A percentile compares a stretch with the other conserved stretches of the same genome.
phyloP scores from a whole-genome alignment of 768 basidiomycete species.

The Postia placenta region DNA sequence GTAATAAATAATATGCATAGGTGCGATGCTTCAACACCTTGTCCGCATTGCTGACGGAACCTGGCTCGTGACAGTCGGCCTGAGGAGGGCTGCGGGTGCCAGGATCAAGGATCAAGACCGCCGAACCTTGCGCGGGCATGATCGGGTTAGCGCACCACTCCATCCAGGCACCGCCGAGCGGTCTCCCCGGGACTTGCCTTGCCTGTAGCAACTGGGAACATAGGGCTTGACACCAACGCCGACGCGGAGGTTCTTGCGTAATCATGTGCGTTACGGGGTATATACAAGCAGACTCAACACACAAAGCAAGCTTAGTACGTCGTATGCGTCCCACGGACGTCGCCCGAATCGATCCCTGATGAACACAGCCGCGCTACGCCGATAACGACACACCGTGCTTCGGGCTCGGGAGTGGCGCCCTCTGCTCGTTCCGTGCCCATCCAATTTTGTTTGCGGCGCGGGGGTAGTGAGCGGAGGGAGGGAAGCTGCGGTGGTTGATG shows the following conservation, averaged over 20 bases:
- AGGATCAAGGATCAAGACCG: not conserved
- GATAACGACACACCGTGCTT: too few species aligned
- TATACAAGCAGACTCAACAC: not conserved
- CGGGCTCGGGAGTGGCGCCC: too few species aligned
- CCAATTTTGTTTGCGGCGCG: too few species aligned
- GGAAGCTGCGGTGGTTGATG: too few species aligned
- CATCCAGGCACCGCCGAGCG: conserved; percentile 3
- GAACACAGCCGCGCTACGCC: too few species aligned
- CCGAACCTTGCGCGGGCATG: not conserved
- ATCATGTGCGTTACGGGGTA: not conserved
- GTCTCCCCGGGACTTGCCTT: conserved; percentile 1
- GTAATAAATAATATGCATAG: not conserved
- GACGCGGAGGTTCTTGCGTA: conserved; percentile 6
- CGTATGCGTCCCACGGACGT: too few species aligned
- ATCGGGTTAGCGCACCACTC: not conserved
- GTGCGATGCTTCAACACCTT: not conserved
- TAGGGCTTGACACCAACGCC: conserved; percentile 1
- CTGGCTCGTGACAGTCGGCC: not conserved
- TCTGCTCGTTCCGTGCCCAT: too few species aligned
- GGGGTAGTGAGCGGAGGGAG: too few species aligned
- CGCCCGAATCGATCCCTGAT: too few species aligned
- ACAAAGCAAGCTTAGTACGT: too few species aligned
- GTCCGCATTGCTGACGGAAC: conserved; percentile 2
- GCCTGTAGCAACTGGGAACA: conserved; percentile 1
- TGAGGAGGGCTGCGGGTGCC: not conserved